Conservation (phyloP, 176 grass and related monocot species). For the Aechmea fasciata region DNA sequence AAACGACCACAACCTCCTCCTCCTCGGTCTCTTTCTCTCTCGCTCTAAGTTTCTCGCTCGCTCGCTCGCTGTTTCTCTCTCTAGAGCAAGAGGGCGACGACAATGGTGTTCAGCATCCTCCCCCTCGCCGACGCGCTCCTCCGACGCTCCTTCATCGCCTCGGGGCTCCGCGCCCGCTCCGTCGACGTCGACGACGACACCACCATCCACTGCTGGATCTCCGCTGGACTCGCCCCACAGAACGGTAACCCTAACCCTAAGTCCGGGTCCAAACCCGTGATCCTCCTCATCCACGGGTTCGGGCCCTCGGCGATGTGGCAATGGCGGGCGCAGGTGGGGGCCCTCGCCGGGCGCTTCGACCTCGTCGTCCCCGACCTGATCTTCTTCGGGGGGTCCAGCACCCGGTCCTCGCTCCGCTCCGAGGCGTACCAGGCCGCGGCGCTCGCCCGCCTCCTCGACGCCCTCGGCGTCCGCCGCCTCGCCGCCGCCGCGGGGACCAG, state of each 20-base stretch:
- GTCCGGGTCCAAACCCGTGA: constrained; percentile 23
- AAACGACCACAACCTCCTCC: constrained; percentile 11
- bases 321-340: constrained; percentile 53
- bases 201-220: constrained; percentile 46
- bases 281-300: constrained; percentile 87
- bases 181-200: constrained; percentile 44
- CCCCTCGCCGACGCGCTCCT: constrained; percentile 38
- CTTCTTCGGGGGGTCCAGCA: constrained; percentile 74
- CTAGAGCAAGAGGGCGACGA: background rate
- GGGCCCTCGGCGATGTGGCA: constrained; percentile 56
- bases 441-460: constrained; percentile 38
- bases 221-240: constrained; percentile 4
- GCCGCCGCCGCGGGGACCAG: constrained; percentile 51
- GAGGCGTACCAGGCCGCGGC: constrained; percentile 66
- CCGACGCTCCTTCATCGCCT: constrained; percentile 39
- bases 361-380: constrained; percentile 79
- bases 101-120: constrained; percentile 31
- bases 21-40: background rate
- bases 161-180: constrained; percentile 39
- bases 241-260: background rate
- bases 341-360: constrained; percentile 55
- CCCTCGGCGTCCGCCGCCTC: constrained; percentile 4
- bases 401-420: constrained; percentile 24
- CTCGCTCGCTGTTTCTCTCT: constrained; percentile 15
- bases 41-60: background rate